Percentiles rank a stretch among this genome's conserved stretches.
Evolutionary conservation across 192 early-diverging fungal genomes (phyloP).

Genomic region (Podila minutissima): DNA sequence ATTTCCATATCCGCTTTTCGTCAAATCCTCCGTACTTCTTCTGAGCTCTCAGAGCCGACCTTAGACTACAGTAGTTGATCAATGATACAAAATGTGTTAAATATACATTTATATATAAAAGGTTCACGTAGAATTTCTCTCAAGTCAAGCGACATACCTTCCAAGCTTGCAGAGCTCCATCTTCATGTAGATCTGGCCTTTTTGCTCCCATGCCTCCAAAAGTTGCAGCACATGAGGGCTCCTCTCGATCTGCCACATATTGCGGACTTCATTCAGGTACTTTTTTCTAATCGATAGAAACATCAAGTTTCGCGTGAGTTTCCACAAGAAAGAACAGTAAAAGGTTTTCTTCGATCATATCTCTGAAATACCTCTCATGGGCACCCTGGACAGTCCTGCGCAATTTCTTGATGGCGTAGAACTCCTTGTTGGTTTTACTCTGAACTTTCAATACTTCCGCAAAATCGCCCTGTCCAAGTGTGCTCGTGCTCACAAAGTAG

Average conservation of each 20-base stretch:
- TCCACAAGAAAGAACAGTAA: background rate
- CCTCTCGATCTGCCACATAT: constrained; percentile 74
- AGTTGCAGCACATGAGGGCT: constrained; percentile 75
- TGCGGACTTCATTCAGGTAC: constrained; percentile 84
- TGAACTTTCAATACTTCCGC: constrained; percentile 84
- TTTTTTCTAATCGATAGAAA: constrained; percentile 50
- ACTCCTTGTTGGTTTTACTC: constrained; percentile 63
- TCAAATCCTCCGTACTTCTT: constrained; percentile 52
- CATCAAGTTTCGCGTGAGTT: background rate
- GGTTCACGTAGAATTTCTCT: background rate
- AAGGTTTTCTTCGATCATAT: background rate
- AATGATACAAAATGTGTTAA: background rate
- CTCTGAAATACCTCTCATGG: constrained; percentile 65
- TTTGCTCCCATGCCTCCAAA: constrained; percentile 91
- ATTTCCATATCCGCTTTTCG: constrained; percentile 79
- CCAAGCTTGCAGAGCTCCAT: constrained; percentile 88
- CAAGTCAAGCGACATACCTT: constrained; percentile 50
- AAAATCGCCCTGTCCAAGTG: constrained; percentile 85
- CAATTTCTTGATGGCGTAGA: constrained; percentile 89
- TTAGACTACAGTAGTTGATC: constrained; percentile 11
- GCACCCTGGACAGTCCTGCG: constrained; percentile 72
- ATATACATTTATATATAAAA: no score
- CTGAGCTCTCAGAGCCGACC: constrained; percentile 26
- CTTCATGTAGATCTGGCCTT: constrained; percentile 87
- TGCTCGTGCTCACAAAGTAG: constrained; percentile 67